A percentile compares a stretch with the other conserved stretches of the same genome.
Conservation (phyloP, 768 basidiomycete species). For the Pholiota molesta region DNA sequence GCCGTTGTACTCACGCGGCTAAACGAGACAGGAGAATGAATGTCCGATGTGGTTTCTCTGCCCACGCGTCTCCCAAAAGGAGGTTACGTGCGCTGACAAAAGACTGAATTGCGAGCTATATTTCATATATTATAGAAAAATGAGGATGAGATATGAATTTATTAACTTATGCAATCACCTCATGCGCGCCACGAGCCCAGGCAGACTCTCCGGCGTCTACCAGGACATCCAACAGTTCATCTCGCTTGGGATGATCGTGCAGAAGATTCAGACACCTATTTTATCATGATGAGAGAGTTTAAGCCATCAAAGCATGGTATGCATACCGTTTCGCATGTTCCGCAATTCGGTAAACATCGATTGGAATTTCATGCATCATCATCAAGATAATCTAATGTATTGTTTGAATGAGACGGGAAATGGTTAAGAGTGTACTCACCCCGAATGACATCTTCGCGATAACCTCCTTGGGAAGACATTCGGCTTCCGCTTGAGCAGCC, state of each 20-base stretch:
- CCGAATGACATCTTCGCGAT: slow-evolving; percentile 72
- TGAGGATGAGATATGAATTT: neutral
- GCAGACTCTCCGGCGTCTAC: slow-evolving; percentile 74
- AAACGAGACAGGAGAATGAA: slow-evolving; percentile 58
- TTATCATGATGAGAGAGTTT: neutral
- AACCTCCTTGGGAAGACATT: slow-evolving; percentile 47
- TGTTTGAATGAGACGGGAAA: neutral
- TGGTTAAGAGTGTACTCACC: slow-evolving; percentile 37
- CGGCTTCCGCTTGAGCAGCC: slow-evolving; percentile 65
- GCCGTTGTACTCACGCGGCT: slow-evolving; percentile 54
- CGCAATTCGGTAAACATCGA: slow-evolving; percentile 69
- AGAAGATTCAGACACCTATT: slow-evolving; percentile 63
- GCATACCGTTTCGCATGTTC: slow-evolving; percentile 67
- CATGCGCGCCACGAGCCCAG: slow-evolving; percentile 73
- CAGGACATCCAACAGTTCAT: slow-evolving; percentile 60
- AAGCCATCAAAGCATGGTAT: neutral
- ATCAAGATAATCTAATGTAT: slow-evolving; percentile 61
- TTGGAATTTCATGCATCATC: slow-evolving; percentile 65
- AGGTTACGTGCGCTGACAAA: slow-evolving; percentile 62
- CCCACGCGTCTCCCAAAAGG: slow-evolving; percentile 58
- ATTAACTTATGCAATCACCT: slow-evolving; percentile 41
- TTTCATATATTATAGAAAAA: neutral
- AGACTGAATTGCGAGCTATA: slow-evolving; percentile 62
- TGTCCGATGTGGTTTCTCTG: slow-evolving; percentile 46
- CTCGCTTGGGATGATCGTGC: slow-evolving; percentile 60